These are phyloP conservation scores for Sequoiadendron giganteum DNA, from an alignment of 75 land plant genomes.

Conservation along the genomic window DNA sequence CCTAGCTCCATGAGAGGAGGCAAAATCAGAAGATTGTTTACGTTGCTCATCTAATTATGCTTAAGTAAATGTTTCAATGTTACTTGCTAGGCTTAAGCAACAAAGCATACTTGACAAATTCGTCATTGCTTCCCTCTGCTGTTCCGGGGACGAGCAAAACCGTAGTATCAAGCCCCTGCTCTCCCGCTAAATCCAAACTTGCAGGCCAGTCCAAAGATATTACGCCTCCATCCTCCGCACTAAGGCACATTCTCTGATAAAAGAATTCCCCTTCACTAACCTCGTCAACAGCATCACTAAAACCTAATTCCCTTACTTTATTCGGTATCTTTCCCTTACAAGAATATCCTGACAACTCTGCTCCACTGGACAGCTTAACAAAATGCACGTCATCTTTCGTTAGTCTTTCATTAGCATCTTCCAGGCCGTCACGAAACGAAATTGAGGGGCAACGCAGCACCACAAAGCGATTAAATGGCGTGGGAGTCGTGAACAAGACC, in stretches of 20 bases:
- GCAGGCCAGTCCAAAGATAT: conserved; percentile 92
- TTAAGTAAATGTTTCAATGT: background rate
- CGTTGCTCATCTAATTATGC: background rate
- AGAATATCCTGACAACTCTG: conserved; percentile 5
- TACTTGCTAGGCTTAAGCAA: background rate
- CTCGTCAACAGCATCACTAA: conserved; percentile 6
- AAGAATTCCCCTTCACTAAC: conserved; percentile 17
- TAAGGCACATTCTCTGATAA: conserved; percentile 77
- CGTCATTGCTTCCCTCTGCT: conserved; percentile 72
- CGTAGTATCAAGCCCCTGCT: conserved; percentile 77
- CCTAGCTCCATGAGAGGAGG: background rate
- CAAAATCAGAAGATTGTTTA: background rate
- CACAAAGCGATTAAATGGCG: conserved; percentile 87
- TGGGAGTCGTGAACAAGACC: conserved; percentile 71
- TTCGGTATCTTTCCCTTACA: conserved; percentile 8
- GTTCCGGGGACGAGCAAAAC: conserved; percentile 88
- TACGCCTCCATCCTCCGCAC: conserved; percentile 84
- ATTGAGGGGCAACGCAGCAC: conserved; percentile 85
- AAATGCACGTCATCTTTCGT: conserved; percentile 48
- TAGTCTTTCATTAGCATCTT: conserved; percentile 45
- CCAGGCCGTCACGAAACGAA: conserved; percentile 32
- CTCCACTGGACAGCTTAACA: conserved; percentile 38
- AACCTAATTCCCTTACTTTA: conserved; percentile 1
- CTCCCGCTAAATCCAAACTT: conserved; percentile 69
- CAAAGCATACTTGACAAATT: conserved; percentile 20